These are phyloP conservation scores for Pseudogymnoascus sp. DNA, from an alignment of 2,329 filamentous ascomycete genomes.

Conservation along the genomic window DNA sequence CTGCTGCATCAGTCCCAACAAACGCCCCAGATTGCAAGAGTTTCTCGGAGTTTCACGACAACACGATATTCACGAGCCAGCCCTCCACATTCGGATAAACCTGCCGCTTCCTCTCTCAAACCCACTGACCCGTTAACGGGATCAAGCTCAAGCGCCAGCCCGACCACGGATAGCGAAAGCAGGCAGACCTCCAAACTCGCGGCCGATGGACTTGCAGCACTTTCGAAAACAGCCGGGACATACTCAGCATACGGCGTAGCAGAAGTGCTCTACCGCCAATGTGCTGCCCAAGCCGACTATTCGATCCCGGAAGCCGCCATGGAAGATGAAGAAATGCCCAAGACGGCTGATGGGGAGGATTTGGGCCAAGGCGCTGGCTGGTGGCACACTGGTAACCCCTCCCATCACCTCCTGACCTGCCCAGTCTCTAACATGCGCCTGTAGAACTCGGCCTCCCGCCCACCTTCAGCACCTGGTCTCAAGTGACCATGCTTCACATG, in stretches of 20 bases:
- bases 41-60: slow-evolving; percentile 23
- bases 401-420: slow-evolving; percentile 12
- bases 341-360: slow-evolving; percentile 74
- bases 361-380: slow-evolving; percentile 66
- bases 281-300: slow-evolving; percentile 68
- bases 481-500: slow-evolving; percentile 94
- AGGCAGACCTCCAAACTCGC: slow-evolving; percentile 18
- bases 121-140: slow-evolving; percentile 16
- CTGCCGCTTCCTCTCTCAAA: slow-evolving; percentile 21
- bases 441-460: slow-evolving; percentile 71
- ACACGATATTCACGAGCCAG: slow-evolving; percentile 25
- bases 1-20: slow-evolving; percentile 14
- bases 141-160: not conserved
- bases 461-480: slow-evolving; percentile 93
- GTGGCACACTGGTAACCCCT: slow-evolving; percentile 73
- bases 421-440: not conserved
- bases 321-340: slow-evolving; percentile 60
- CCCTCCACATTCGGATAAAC: slow-evolving; percentile 18
- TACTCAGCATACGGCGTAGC: slow-evolving; percentile 79
- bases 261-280: slow-evolving; percentile 71
- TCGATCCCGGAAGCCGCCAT: slow-evolving; percentile 62
- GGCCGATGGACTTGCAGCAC: slow-evolving; percentile 25
- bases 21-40: slow-evolving; percentile 3
- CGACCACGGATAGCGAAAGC: slow-evolving; percentile 14
- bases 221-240: slow-evolving; percentile 39